These are phyloP conservation scores for Pyrus betulifolia DNA, from an alignment of 306 rosid species.

Conservation along the genomic window DNA sequence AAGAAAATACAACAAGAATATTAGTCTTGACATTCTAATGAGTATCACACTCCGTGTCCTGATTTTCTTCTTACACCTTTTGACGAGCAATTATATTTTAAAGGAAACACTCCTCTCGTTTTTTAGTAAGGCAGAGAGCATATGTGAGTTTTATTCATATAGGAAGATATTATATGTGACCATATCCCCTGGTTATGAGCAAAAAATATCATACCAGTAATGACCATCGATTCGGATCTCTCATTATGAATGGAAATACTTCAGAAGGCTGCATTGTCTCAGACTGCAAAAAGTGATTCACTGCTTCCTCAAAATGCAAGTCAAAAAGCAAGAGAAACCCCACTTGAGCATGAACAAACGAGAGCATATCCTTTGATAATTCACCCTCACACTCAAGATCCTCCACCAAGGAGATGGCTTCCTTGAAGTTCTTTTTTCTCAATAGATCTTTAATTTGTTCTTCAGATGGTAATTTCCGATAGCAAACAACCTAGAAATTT, in stretches of 20 bases:
- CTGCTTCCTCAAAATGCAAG: slow-evolving; percentile 94
- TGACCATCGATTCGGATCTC: slow-evolving; percentile 98
- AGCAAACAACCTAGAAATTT: slow-evolving; percentile 68
- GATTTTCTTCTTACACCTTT: neutral
- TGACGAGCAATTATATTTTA: neutral
- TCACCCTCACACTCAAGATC: slow-evolving; percentile 88
- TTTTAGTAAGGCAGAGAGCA: neutral
- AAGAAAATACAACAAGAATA: neutral
- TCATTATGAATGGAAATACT: slow-evolving; percentile 89
- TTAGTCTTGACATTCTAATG: neutral
- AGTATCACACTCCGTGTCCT: neutral
- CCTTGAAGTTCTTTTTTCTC: slow-evolving; percentile 82
- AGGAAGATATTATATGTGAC: slow-evolving; percentile 1
- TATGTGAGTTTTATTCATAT: neutral
- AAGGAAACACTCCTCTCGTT: neutral
- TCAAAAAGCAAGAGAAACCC: slow-evolving; percentile 96
- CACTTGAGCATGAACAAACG: slow-evolving; percentile 94
- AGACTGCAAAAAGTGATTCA: slow-evolving; percentile 81
- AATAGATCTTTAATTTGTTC: slow-evolving; percentile 88
- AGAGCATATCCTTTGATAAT: slow-evolving; percentile 77
- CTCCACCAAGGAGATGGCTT: slow-evolving; percentile 79
- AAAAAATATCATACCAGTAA: slow-evolving; percentile 55
- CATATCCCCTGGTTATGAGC: slow-evolving; percentile 8
- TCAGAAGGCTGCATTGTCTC: slow-evolving; percentile 95
- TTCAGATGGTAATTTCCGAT: slow-evolving; percentile 66